Percentiles rank a stretch among this genome's conserved stretches.
Evolutionary conservation across 345 rosid species (phyloP).

Genomic region (Citrus maxima): DNA sequence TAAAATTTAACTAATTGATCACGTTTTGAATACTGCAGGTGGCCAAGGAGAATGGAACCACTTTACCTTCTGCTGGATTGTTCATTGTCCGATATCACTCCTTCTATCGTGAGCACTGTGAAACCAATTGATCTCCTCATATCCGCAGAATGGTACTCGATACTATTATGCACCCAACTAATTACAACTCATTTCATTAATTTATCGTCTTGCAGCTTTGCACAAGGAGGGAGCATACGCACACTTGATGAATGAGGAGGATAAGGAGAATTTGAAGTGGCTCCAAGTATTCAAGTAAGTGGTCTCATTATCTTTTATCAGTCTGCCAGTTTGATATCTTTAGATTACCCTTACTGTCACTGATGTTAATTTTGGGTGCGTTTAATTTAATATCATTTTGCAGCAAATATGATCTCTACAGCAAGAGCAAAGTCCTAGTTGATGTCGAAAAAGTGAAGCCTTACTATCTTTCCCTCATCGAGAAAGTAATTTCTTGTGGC

Average conservation of each 20-base stretch:
- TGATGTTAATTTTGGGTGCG: too few relatives aligned
- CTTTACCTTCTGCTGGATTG: slow-evolving; percentile 59
- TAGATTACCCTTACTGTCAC: neutral
- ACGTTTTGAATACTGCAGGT: slow-evolving; percentile 26
- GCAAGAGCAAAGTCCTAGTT: neutral
- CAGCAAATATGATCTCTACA: neutral
- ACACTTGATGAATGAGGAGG: slow-evolving; percentile 48
- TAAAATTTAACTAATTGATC: too few relatives aligned
- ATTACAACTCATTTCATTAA: neutral
- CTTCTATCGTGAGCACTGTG: slow-evolving; percentile 40
- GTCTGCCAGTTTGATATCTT: neutral
- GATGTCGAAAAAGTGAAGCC: neutral
- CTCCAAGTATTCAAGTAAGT: slow-evolving; percentile 42
- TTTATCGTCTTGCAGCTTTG: slow-evolving; percentile 30
- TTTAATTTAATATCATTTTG: neutral
- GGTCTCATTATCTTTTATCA: neutral
- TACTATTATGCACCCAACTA: too few relatives aligned
- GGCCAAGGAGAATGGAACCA: slow-evolving; percentile 49
- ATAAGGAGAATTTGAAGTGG: slow-evolving; percentile 44
- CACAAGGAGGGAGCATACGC: slow-evolving; percentile 37
- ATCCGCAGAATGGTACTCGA: too few relatives aligned
- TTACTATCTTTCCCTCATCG: neutral
- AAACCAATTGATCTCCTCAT: too few relatives aligned
- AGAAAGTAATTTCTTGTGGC: neutral
- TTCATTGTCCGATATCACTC: slow-evolving; percentile 65